Percentiles rank a stretch among this genome's conserved stretches.
Conservation (phyloP, 805 yeast genomes). For the Clavispora santaluciae region DNA sequence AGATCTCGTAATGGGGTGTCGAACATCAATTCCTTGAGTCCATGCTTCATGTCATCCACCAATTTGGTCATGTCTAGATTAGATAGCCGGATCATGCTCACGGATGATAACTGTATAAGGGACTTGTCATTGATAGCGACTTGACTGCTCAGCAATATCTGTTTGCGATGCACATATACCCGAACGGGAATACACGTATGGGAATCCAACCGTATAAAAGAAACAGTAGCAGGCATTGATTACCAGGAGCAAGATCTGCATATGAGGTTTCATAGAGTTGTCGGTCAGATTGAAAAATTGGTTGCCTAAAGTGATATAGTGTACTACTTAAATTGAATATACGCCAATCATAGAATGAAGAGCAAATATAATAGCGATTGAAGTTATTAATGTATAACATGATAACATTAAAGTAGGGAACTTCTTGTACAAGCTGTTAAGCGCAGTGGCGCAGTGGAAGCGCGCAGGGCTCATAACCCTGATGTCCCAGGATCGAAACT, state of each 20-base stretch:
- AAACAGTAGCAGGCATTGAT: slow-evolving; percentile 17
- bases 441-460: slow-evolving; percentile 98
- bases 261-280: too few relatives aligned
- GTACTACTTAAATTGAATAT: too few relatives aligned
- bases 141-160: slow-evolving; percentile 14
- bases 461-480: slow-evolving; percentile 99
- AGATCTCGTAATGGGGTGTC: slow-evolving; percentile 7
- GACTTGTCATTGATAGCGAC: slow-evolving; percentile 23
- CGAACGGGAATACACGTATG: slow-evolving; percentile 16
- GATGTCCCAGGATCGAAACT: slow-evolving; percentile 96
- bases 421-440: slow-evolving; percentile 21
- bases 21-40: slow-evolving; percentile 9
- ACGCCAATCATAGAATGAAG: too few relatives aligned
- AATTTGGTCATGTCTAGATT: slow-evolving; percentile 19
- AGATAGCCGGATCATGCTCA: slow-evolving; percentile 21
- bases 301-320: too few relatives aligned
- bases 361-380: too few relatives aligned
- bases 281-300: too few relatives aligned
- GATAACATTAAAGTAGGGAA: too few relatives aligned
- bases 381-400: too few relatives aligned
- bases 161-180: slow-evolving; percentile 20
- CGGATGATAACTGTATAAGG: slow-evolving; percentile 18
- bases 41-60: slow-evolving; percentile 13
- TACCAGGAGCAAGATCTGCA: not conserved
- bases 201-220: slow-evolving; percentile 16